Conservation (phyloP, 2,329 filamentous ascomycete genomes). For the Orbilia oligospora region DNA sequence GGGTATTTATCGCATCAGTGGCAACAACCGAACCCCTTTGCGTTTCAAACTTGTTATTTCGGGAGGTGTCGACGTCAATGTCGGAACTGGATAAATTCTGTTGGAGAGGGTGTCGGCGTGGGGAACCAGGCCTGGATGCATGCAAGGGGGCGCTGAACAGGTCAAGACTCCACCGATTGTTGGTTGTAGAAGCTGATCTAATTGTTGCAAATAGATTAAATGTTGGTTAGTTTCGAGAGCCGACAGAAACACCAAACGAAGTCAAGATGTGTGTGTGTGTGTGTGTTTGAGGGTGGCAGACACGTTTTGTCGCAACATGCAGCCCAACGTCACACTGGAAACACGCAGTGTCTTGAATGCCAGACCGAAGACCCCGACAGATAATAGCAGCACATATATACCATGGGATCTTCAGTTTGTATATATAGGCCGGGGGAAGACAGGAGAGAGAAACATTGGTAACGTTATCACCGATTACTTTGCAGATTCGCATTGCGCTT, state of each 20-base stretch:
- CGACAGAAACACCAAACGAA: conserved; percentile 25
- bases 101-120: conserved; percentile 48
- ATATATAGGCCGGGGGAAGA: not conserved
- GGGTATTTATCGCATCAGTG: conserved; percentile 55
- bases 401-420: not conserved
- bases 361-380: not conserved
- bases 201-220: conserved; percentile 32
- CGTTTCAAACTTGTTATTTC: conserved; percentile 50
- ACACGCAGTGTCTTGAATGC: conserved; percentile 39
- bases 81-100: conserved; percentile 48
- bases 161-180: conserved; percentile 56
- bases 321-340: conserved; percentile 50
- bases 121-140: conserved; percentile 52
- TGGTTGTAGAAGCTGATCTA: conserved; percentile 36
- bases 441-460: not conserved
- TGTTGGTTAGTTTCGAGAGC: conserved; percentile 28
- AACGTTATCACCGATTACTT: conserved; percentile 12
- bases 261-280: not conserved
- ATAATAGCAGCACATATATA: not conserved
- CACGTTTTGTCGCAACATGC: conserved; percentile 32
- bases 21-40: conserved; percentile 31
- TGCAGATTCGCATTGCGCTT: conserved; percentile 19
- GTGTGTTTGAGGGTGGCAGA: conserved; percentile 5
- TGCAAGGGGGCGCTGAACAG: conserved; percentile 47
- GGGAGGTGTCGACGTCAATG: conserved; percentile 44